A percentile compares a stretch with the other conserved stretches of the same genome.
These are phyloP conservation scores for Lichina pygmaea DNA, from an alignment of 495 filamentous ascomycete species.

Conservation along the genomic window DNA sequence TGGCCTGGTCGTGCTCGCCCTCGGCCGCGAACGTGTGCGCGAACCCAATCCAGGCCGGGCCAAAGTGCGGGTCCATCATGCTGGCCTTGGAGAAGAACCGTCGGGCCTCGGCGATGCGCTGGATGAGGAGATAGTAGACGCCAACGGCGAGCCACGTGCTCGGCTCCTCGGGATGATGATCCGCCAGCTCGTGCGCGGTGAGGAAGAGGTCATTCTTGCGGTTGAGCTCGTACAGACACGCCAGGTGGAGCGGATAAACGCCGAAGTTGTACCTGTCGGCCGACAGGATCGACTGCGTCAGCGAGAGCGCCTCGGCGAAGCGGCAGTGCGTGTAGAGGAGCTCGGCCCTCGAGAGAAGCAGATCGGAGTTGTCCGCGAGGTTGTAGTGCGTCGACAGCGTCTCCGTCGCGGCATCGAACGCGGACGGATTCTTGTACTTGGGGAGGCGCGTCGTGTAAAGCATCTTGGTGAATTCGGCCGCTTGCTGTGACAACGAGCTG, in stretches of 20 bases:
- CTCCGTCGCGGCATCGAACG: slow-evolving; percentile 70
- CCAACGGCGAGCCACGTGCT: slow-evolving; percentile 84
- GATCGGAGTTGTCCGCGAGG: slow-evolving; percentile 63
- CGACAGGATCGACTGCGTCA: slow-evolving; percentile 60
- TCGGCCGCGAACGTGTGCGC: slow-evolving; percentile 99
- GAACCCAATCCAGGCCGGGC: slow-evolving; percentile 96
- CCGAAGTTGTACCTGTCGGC: slow-evolving; percentile 69
- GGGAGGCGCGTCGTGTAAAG: slow-evolving; percentile 91
- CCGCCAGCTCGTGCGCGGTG: slow-evolving; percentile 80
- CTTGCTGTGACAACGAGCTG: slow-evolving; percentile 42
- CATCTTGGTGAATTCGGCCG: slow-evolving; percentile 81
- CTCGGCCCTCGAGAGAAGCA: slow-evolving; percentile 77
- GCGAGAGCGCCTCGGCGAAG: slow-evolving; percentile 58
- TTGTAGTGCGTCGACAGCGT: slow-evolving; percentile 83
- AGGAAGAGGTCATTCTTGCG: slow-evolving; percentile 76
- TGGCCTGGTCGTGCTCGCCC: slow-evolving; percentile 95
- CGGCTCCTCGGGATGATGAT: slow-evolving; percentile 72
- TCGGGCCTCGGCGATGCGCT: slow-evolving; percentile 75
- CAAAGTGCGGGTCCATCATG: slow-evolving; percentile 93
- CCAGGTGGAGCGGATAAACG: slow-evolving; percentile 73
- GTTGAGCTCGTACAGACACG: slow-evolving; percentile 69
- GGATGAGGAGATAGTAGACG: slow-evolving; percentile 75
- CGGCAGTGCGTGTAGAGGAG: slow-evolving; percentile 85
- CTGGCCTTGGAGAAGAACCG: slow-evolving; percentile 92
- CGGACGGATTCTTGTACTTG: slow-evolving; percentile 71